Percentiles rank a stretch among this genome's conserved stretches.
phyloP scores from a whole-genome alignment of 768 basidiomycete genomes.

The Phaeotremella fagi region DNA sequence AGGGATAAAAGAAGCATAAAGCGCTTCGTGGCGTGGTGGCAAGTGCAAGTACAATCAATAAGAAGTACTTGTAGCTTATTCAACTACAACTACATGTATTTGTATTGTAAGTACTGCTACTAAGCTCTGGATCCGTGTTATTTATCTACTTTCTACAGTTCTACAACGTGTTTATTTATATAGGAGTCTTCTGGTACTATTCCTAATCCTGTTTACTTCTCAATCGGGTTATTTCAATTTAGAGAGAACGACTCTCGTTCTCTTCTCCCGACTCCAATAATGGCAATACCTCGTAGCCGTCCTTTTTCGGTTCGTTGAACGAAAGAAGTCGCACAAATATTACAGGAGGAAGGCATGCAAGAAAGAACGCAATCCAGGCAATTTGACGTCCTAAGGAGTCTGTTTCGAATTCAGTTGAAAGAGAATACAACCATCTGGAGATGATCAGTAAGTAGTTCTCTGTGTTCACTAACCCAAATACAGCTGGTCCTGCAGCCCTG shows the following conservation, averaged over 20 bases:
- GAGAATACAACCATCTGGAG: conserved; percentile 30
- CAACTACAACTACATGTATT: too few species aligned
- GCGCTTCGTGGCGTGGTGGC: too few species aligned
- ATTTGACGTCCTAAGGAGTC: conserved; percentile 25
- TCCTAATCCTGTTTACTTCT: not conserved
- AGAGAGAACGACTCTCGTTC: too few species aligned
- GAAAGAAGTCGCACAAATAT: conserved; percentile 11
- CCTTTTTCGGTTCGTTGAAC: not conserved
- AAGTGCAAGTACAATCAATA: too few species aligned
- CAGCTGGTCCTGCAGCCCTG: conserved; percentile 29
- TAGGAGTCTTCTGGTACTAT: too few species aligned
- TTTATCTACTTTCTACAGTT: too few species aligned
- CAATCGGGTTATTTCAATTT: not conserved
- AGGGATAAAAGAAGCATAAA: too few species aligned
- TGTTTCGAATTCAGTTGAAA: conserved; percentile 26
- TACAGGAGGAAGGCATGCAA: conserved; percentile 13
- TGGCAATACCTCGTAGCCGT: conserved; percentile 21
- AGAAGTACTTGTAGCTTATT: too few species aligned
- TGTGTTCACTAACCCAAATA: conserved; percentile 29
- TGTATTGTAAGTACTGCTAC: too few species aligned
- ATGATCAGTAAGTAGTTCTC: not conserved
- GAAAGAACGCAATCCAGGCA: conserved; percentile 25
- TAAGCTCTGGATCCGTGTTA: too few species aligned
- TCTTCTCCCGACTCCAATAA: conserved; percentile 9
- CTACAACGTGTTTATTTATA: too few species aligned